Base-by-base conservation (phyloP, 2,329 filamentous ascomycete genomes). In the Neofusicoccum cordaticola region DNA sequence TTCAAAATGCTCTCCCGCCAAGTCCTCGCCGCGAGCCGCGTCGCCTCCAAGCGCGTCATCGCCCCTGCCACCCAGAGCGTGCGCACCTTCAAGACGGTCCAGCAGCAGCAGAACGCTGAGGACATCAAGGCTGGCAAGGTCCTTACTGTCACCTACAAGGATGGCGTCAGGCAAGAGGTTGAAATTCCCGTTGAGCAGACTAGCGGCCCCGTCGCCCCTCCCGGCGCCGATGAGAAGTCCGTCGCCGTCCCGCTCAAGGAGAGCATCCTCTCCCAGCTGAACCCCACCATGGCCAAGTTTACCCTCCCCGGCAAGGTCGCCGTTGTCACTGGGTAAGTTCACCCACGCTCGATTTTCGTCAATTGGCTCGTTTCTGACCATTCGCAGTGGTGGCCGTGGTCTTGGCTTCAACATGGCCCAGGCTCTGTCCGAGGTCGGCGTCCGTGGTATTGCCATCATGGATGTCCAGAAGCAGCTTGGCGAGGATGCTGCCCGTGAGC, bases 381-480 rank as follows among this genome's bases (percentile, higher is more conserved):
- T 19, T 51, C 17, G 12, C 42, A 89, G 89, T 73, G 90, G 88
- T 75, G 90, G 89, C 67, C 88, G 90, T 71, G 90, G 90, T 73
- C 83, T 93, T 5, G 90, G 90, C 57, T 91, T 90, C 83, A 84
- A 89, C 80, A 93, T 93, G 88, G 90, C 90, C 53, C 86, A 89
- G 67, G 90, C 89, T 64, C 88, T 90, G 68, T 87, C 89, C 56
- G 90, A 93, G 79, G 90, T 89, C 62, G 90, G 90, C 65, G 88
- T 89, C 57, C 88, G 89, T 79, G 87, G 87, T 57, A 84, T 93
- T 63, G 84, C 89, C 73, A 90, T 93, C 73, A 88, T 93, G 72
- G 90, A 93, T 71, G 88, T 90, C 69, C 90, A 92, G 81, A 86
- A 90, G 78, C 86, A 91, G 70, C 83, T 91, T 13, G 90, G 90